These are phyloP conservation scores for Microdochium paspali DNA, from an alignment of 2,329 filamentous ascomycete genomes.

Conservation along the genomic window DNA sequence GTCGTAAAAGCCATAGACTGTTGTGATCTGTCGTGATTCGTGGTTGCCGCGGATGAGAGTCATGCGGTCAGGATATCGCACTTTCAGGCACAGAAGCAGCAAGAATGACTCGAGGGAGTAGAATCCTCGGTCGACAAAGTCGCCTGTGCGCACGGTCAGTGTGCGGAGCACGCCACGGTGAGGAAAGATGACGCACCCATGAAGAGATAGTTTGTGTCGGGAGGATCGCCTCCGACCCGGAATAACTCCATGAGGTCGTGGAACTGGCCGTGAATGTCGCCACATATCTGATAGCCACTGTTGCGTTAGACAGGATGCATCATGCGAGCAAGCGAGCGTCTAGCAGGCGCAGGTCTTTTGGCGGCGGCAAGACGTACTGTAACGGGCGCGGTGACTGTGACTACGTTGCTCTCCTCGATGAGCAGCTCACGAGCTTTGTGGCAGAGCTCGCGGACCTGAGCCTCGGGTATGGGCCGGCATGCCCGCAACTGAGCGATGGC, in stretches of 20 bases:
- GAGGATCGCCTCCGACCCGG: slow-evolving; percentile 83
- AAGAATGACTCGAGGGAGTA: slow-evolving; percentile 97
- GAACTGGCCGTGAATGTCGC: slow-evolving; percentile 94
- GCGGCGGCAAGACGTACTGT: slow-evolving; percentile 48
- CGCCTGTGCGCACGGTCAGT: slow-evolving; percentile 44
- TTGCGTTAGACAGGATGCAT: slow-evolving; percentile 4
- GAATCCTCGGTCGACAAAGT: slow-evolving; percentile 96
- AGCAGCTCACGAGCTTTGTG: slow-evolving; percentile 93
- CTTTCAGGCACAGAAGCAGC: slow-evolving; percentile 90
- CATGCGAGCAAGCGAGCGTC: no score
- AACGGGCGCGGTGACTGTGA: slow-evolving; percentile 88
- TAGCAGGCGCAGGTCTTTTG: no score
- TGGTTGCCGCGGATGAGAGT: slow-evolving; percentile 93
- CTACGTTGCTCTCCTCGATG: slow-evolving; percentile 96
- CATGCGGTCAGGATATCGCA: slow-evolving; percentile 94
- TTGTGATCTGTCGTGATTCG: slow-evolving; percentile 94
- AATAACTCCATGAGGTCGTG: slow-evolving; percentile 97
- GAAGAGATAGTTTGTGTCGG: slow-evolving; percentile 93
- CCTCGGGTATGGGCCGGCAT: slow-evolving; percentile 91
- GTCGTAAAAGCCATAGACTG: slow-evolving; percentile 96
- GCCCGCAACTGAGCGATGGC: slow-evolving; percentile 92
- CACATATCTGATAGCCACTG: slow-evolving; percentile 59
- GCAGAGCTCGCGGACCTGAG: slow-evolving; percentile 91
- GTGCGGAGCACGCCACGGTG: neutral
- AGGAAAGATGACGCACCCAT: slow-evolving; percentile 56